A percentile compares a stretch with the other conserved stretches of the same genome.
Conservation (phyloP, 805 yeast species). For the Ogataea polymorpha region DNA sequence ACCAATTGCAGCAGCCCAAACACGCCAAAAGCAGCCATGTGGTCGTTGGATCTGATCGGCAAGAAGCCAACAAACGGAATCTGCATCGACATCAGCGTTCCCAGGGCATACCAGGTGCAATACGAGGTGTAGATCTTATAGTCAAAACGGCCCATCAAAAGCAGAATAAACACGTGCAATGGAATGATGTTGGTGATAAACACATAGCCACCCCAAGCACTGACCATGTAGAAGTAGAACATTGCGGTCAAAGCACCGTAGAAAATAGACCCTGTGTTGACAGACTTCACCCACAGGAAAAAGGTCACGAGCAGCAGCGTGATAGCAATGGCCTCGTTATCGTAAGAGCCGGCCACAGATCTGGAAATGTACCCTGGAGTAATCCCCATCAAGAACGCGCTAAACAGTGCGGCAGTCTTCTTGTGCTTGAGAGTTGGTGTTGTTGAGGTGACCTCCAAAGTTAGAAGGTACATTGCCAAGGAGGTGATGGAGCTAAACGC, state of each 20-base stretch:
- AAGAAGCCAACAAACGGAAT: constrained; percentile 97
- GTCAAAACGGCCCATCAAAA: constrained; percentile 92
- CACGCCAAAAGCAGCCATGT: constrained; percentile 97
- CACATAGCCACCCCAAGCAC: constrained; percentile 99
- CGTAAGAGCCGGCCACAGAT: constrained; percentile 98
- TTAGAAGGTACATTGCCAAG: constrained; percentile 78
- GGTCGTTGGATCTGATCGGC: constrained; percentile 96
- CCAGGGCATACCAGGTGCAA: constrained; percentile 94
- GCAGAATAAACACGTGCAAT: constrained; percentile 83
- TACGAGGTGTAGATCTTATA: constrained; percentile 84
- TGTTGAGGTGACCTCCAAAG: constrained; percentile 84
- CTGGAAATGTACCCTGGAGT: constrained; percentile 98
- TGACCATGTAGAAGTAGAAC: constrained; percentile 96
- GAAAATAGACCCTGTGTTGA: constrained; percentile 84
- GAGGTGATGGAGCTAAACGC: constrained; percentile 94
- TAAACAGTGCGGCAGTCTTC: constrained; percentile 77
- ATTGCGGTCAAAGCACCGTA: constrained; percentile 82
- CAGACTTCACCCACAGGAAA: constrained; percentile 91
- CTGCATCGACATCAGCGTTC: constrained; percentile 98
- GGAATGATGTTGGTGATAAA: constrained; percentile 98
- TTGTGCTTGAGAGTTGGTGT: constrained; percentile 22
- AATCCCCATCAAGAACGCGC: constrained; percentile 94
- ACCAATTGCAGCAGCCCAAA: constrained; percentile 93
- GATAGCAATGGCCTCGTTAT: constrained; percentile 98
- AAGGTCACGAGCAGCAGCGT: constrained; percentile 93